Conservation (phyloP, 345 rosid species). For the Luvunga scandens region DNA sequence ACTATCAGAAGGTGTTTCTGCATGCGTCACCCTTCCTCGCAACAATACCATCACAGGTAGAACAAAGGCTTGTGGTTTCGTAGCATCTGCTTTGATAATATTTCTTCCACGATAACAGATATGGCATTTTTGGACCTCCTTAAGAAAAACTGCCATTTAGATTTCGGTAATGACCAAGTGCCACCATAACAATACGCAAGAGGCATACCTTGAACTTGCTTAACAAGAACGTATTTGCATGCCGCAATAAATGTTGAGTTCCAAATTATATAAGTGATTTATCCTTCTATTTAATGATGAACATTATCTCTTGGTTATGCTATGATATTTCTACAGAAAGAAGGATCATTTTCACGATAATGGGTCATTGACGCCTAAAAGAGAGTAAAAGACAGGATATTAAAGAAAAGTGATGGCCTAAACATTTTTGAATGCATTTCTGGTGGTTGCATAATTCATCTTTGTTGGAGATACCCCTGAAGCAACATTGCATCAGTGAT, state of each 20-base stretch:
- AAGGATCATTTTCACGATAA: no score
- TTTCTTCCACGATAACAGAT: background rate
- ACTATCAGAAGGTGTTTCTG: constrained; percentile 65
- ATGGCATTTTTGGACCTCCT: background rate
- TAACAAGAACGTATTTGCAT: no score
- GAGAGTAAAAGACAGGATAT: background rate
- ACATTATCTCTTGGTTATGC: background rate
- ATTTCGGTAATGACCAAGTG: background rate
- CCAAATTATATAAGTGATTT: background rate
- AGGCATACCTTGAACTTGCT: no score
- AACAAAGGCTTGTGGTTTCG: constrained; percentile 55
- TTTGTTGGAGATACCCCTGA: constrained; percentile 56
- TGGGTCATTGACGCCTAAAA: background rate
- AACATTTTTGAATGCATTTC: constrained; percentile 22
- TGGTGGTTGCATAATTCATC: constrained; percentile 63
- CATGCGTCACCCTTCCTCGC: constrained; percentile 72
- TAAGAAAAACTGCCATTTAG: background rate
- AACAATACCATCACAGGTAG: constrained; percentile 70
- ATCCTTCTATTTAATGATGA: background rate
- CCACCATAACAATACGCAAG: background rate
- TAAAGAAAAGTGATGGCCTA: background rate
- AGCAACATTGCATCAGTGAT: constrained; percentile 21
- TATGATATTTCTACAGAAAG: background rate
- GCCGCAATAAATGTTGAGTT: background rate
- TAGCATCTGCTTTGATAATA: background rate